Evolutionary conservation across 179 eudicot genomes (phyloP).

Genomic region (Sideroxylon spinosum): DNA sequence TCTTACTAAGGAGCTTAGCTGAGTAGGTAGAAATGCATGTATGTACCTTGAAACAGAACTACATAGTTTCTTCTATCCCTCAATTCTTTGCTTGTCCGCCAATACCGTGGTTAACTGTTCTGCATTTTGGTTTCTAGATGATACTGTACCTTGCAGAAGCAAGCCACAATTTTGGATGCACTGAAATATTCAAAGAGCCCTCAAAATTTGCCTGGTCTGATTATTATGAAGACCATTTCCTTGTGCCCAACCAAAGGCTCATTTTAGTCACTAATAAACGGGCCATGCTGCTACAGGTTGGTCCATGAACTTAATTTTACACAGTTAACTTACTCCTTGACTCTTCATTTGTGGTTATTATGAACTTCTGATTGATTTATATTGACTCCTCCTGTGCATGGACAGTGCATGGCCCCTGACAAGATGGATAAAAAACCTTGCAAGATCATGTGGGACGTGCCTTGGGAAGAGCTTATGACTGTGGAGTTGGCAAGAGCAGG

Average conservation of each 20-base stretch:
- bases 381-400: constrained; percentile 11
- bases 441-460: constrained; percentile 96
- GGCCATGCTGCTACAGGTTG: constrained; percentile 86
- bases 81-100: not conserved
- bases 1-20: not conserved
- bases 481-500: constrained; percentile 88
- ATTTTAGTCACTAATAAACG: constrained; percentile 78
- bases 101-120: not conserved
- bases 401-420: constrained; percentile 60
- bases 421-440: constrained; percentile 80
- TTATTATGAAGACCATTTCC: constrained; percentile 84
- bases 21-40: not conserved
- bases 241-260: constrained; percentile 67
- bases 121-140: constrained; percentile 53
- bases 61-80: not conserved
- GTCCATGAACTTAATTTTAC: constrained; percentile 12
- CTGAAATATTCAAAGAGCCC: constrained; percentile 94
- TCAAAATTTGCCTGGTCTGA: constrained; percentile 95
- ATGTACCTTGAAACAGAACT: not conserved
- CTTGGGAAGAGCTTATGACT: constrained; percentile 90
- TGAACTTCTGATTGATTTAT: not conserved
- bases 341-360: not conserved
- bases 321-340: constrained; percentile 6
- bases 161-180: constrained; percentile 84
- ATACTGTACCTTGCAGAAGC: constrained; percentile 92